Percentiles rank a stretch among this genome's conserved stretches.
phyloP scores from a whole-genome alignment of 495 filamentous ascomycete species.

The Hyphodiscus hymeniophilus region DNA sequence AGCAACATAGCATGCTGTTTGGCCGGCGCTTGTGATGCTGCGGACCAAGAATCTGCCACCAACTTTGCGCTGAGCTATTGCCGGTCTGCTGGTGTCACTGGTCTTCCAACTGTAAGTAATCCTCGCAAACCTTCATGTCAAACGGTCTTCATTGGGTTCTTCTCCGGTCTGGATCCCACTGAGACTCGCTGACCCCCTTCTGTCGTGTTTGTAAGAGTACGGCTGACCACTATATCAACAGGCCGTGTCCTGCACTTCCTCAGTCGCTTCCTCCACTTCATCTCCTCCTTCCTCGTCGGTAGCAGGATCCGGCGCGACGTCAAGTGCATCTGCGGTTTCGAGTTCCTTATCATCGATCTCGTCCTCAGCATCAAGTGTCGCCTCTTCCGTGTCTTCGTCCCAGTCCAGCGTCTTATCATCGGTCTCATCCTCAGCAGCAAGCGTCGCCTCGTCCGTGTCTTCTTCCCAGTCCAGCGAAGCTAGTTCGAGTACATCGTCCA shows the following conservation, averaged over 20 bases:
- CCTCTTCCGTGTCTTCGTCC: not conserved
- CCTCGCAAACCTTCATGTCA: too few relatives aligned
- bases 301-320: not conserved
- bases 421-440: not conserved
- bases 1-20: slow-evolving; percentile 60
- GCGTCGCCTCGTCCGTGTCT: not conserved
- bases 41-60: slow-evolving; percentile 42
- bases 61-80: slow-evolving; percentile 27
- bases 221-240: too few relatives aligned
- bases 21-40: slow-evolving; percentile 36
- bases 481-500: slow-evolving; percentile 1
- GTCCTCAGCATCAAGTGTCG: not conserved
- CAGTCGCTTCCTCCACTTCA: not conserved
- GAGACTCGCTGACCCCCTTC: too few relatives aligned
- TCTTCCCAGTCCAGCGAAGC: not conserved
- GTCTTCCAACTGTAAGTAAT: slow-evolving; percentile 25
- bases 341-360: not conserved
- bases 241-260: slow-evolving; percentile 9
- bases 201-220: too few relatives aligned
- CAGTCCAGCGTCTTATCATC: not conserved
- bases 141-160: too few relatives aligned
- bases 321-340: not conserved
- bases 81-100: slow-evolving; percentile 24
- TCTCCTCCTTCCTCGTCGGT: not conserved
- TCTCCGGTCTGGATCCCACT: too few relatives aligned